Base-by-base conservation (phyloP, 345 rosid species). In the Syzygium grande region DNA sequence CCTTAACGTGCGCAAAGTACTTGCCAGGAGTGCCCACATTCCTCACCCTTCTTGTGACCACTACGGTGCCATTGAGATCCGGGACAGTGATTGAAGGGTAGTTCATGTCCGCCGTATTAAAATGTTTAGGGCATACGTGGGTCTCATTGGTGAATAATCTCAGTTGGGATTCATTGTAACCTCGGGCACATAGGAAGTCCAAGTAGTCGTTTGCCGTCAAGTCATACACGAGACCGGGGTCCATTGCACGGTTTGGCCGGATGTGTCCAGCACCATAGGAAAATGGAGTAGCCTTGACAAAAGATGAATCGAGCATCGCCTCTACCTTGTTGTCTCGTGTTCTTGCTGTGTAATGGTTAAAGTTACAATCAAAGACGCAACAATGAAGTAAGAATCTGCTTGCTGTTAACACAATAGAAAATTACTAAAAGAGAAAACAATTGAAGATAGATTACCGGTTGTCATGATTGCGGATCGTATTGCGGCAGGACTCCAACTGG, bases 181-280 rank as follows among this genome's bases (percentile, higher is more conserved):
- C 93, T 5, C 68, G 88, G 8, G 86, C 88, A n/a, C 97, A 95
- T 25, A 94, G 61, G 84, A 87, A 94, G 91, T 92, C 88, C 84
- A 94, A 56, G 93, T 92, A 93, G 78, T 93, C 95, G 41, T 89
- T 8, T 1, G 38, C 86, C 1, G 52, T 52, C 46, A 92, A 34
- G 84, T 95, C 95, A 58, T 92, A 95, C 11, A 95, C 90, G 2
- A 95, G 94, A 34, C 96, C 97, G 3, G 95, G 97, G 85, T 95
- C 91, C 87, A 91, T 59, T 55, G 94, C 94, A 1, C 56, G 85
- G 85, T 91, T 93, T 2, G 95, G 94, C 27, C 80, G 84, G 38
- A 93, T 87, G 38, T 94, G 94, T 34, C 96, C 96, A 46, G 94
- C 88, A 1, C 94, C 95, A 15, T 92, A 90, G 11, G 73, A 92